Base-by-base conservation (phyloP, 2,329 filamentous ascomycete species). In the Colletotrichum sp. region DNA sequence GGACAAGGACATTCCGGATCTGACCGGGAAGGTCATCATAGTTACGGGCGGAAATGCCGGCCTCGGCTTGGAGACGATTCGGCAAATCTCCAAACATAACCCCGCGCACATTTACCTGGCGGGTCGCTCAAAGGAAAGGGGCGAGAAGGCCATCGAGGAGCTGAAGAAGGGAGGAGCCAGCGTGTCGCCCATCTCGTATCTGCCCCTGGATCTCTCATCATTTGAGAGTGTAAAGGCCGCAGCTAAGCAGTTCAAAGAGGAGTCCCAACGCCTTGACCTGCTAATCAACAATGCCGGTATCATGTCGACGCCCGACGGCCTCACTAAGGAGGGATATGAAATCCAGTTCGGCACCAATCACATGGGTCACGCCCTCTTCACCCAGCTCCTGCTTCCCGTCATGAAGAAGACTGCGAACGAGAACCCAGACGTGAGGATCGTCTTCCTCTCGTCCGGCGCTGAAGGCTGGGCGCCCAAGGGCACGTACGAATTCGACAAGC, bases 41-140 rank as follows among this genome's bases (percentile, higher is more conserved):
- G 80, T 86, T 32, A 86, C 84, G 12, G 85, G 85, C 19, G 84
- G 83, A 65, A 87, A 85, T 64, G 78, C 81, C n/a, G 86, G 86
- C 1, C 80, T 87, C 8, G 86, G 86, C 22, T 83, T 82, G 72
- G 83, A 86, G 77, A 83, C 83, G 9, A 80, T 86, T 65, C 79
- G 83, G 8, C 82, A 84, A 52, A 81, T 87, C 27, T 81, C 84
- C 27, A 82, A 83, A 71, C 86, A 87, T 76, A 77, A 77, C 55
- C 77, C 77, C 19, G 68, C 68, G 19, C 74, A 73, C 25, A 64
- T 78, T 36, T 78, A 73, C 34, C 68, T 78, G 27, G 74, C 76
- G 80, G 82, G 55, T 9, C 70, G 16, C 63, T 69, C 55, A 5
- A 65, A 30, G 27, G 71, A 74, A 3, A 77, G 71, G 36, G 77